Conservation (phyloP, 495 filamentous ascomycete genomes). For the Apodospora peruviana region DNA sequence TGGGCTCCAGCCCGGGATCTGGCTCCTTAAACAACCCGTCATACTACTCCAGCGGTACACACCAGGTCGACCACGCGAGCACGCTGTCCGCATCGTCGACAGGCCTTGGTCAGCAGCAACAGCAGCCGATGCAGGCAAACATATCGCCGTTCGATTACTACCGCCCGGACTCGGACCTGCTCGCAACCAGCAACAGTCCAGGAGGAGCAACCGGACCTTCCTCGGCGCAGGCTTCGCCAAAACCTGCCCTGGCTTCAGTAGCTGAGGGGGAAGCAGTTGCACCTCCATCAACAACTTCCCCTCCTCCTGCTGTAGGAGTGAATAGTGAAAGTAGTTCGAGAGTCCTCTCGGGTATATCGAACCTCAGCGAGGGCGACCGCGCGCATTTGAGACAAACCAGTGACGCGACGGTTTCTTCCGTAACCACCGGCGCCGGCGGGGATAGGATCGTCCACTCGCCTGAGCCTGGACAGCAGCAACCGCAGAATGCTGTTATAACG, state of each 20-base stretch:
- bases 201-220: background rate
- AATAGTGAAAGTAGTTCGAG: background rate
- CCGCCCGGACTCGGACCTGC: conserved; percentile 27
- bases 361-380: conserved; percentile 34
- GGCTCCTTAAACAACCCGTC: conserved; percentile 14
- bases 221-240: background rate
- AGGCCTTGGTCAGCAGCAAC: conserved; percentile 1
- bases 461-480: background rate
- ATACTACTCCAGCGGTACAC: conserved; percentile 10
- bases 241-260: background rate
- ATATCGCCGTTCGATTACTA: conserved; percentile 14
- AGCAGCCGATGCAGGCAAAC: background rate
- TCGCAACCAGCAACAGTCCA: conserved; percentile 13
- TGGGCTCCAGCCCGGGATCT: conserved; percentile 4
- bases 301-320: background rate
- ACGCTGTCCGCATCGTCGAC: conserved; percentile 9
- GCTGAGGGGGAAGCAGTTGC: conserved; percentile 9
- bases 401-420: conserved; percentile 37
- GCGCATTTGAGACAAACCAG: conserved; percentile 43
- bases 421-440: conserved; percentile 5
- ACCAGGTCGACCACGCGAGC: conserved; percentile 24
- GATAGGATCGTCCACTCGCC: background rate
- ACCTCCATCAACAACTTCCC: background rate
- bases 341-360: conserved; percentile 36
- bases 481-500: background rate